Base-by-base conservation (phyloP, 2,329 filamentous ascomycete genomes). In the Nemania serpens region DNA sequence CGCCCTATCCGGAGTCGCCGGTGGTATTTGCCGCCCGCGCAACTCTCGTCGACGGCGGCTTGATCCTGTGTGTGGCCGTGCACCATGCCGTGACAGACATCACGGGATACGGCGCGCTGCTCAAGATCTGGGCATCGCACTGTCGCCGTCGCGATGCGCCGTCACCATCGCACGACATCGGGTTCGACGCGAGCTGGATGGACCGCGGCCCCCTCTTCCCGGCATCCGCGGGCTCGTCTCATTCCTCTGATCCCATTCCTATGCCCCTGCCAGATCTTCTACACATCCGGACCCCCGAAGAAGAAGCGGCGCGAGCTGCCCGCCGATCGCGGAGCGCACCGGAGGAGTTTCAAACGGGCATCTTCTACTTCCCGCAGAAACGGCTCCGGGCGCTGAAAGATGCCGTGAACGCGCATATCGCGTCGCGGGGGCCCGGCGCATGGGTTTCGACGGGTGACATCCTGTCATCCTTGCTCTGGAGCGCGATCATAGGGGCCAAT, bases 371-470 rank as follows among this genome's bases (percentile, higher is more conserved):
- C 46, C 55, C 69, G 2, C 59, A 59, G 20, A 29, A 33, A 5
- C 48, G 33, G 2, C 59, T 74, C 4, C 52, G 55, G 15, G 34
- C 17, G 13, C 59, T 73, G 20, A 73, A 72, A 43, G 48, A 52
- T 20, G 45, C 43, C 3, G 66, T 65, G 2, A 71, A 69, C 37
- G 25, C 59, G 15, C 47, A 66, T 20, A 47, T 72, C 18, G 37
- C 34, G 18, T 54, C 56, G 12, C 46, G n/a, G 29, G 55, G 33
- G 41, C 37, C 39, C 11, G 36, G 13, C 13, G 33, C 20, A n/a
- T 74, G 71, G 71, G 67, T 73, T 5, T 73, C 72, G 3, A 71
- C 70, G 6, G 53, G 66, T 15, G 68, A 74, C 53, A 55, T 72
- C 18, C 55, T 74, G 4, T 65, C 67, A 3, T 65, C 69, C 1